phyloP scores from a whole-genome alignment of 1,284 basidiomycete species.

The Moniliella sp. region DNA sequence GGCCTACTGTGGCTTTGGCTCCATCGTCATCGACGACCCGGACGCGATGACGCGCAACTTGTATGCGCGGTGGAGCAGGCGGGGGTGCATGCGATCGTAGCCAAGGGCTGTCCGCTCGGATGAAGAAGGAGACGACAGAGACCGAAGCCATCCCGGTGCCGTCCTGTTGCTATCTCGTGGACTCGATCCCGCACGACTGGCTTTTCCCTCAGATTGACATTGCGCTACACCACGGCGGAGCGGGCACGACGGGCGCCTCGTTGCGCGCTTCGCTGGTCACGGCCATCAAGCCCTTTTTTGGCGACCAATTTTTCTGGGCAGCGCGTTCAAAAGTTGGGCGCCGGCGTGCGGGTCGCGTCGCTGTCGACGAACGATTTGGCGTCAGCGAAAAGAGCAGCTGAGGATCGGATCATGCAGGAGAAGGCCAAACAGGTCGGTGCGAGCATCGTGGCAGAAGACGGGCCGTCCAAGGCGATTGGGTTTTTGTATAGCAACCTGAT shows the following conservation, averaged over 20 bases:
- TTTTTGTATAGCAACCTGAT: neutral
- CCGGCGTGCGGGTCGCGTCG: conserved; percentile 11
- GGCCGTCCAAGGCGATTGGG: conserved; percentile 2
- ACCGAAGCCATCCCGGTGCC: conserved; percentile 15
- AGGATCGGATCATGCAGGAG: conserved; percentile 16
- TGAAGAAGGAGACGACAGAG: conserved; percentile 4
- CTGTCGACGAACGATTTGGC: conserved; percentile 5
- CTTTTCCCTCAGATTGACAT: conserved; percentile 10
- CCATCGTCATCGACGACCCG: conserved; percentile 39
- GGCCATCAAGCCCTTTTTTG: conserved; percentile 26
- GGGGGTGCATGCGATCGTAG: conserved; percentile 22
- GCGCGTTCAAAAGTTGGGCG: conserved; percentile 16
- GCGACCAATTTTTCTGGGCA: conserved; percentile 30
- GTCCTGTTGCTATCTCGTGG: conserved; percentile 27
- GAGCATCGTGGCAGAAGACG: conserved; percentile 18
- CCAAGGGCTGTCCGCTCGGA: conserved; percentile 21
- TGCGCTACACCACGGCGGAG: conserved; percentile 45
- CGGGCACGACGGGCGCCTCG: conserved; percentile 43
- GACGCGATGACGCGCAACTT: conserved; percentile 3
- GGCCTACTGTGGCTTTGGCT: conserved; percentile 96
- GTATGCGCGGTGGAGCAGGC: conserved; percentile 11
- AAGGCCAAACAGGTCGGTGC: conserved; percentile 19
- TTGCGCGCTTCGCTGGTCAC: conserved; percentile 21
- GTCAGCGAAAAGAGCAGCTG: conserved; percentile 9
- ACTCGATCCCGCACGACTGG: conserved; percentile 20